These are phyloP conservation scores for Obba rivulosa DNA, from an alignment of 768 basidiomycete genomes.

Conservation along the genomic window DNA sequence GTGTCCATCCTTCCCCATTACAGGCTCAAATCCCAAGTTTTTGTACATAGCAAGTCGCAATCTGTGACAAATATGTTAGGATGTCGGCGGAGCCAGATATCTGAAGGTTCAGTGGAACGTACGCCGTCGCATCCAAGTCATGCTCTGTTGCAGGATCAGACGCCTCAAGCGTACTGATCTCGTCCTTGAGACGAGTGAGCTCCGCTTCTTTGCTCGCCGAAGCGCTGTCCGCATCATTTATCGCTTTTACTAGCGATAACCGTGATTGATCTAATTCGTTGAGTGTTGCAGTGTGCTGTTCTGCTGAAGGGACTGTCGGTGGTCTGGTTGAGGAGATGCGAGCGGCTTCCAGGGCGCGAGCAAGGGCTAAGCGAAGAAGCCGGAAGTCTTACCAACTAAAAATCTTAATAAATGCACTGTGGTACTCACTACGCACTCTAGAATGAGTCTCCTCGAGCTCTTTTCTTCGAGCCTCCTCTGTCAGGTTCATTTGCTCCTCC, in stretches of 20 bases:
- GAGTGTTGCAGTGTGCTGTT: conserved; percentile 52
- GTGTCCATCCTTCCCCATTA: conserved; percentile 47
- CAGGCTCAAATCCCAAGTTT: conserved; percentile 66
- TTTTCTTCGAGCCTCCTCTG: conserved; percentile 53
- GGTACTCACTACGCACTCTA: conserved; percentile 52
- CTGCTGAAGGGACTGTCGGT: conserved; percentile 59
- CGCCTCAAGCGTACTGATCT: conserved; percentile 52
- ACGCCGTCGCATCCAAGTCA: conserved; percentile 67
- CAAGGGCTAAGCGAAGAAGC: conserved; percentile 42
- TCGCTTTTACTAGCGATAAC: conserved; percentile 65
- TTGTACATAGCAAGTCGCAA: conserved; percentile 65
- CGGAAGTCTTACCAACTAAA: neutral
- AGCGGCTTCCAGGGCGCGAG: conserved; percentile 61
- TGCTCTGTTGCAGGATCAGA: conserved; percentile 73
- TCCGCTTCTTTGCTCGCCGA: conserved; percentile 67
- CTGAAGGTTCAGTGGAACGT: conserved; percentile 23
- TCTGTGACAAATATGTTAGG: conserved; percentile 29
- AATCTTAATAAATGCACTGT: neutral
- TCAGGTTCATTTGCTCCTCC: conserved; percentile 61
- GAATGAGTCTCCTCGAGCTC: conserved; percentile 64
- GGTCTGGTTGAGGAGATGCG: conserved; percentile 68
- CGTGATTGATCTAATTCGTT: conserved; percentile 62
- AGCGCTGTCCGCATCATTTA: conserved; percentile 64
- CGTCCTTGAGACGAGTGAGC: conserved; percentile 62
- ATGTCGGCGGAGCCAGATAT: neutral